These are phyloP conservation scores for Halophytophthora polymorphica DNA, from an alignment of 352 stramenopile genomes.

Conservation along the genomic window DNA sequence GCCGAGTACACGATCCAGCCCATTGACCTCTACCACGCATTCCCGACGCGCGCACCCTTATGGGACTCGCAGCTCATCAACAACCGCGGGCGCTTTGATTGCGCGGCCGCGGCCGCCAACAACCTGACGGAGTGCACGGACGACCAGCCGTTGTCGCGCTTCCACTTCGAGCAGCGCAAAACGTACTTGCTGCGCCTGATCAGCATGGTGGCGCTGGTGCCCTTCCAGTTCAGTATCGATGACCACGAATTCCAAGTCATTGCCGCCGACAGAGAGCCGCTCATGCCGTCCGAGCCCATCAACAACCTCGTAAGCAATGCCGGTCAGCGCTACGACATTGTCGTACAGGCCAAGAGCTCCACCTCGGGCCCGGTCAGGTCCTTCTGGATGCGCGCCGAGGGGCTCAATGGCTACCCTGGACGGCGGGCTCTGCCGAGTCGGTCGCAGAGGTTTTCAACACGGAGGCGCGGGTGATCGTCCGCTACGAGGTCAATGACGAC, in stretches of 20 bases:
- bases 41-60: conserved; percentile 2
- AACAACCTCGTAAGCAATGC: conserved; percentile 29
- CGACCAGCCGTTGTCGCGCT: conserved; percentile 15
- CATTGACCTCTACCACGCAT: conserved; percentile 24
- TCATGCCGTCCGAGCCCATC: conserved; percentile 17
- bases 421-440: conserved; percentile 5
- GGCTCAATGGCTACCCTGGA: conserved; percentile 17
- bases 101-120: conserved; percentile 12
- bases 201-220: conserved; percentile 24
- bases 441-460: conserved; percentile 18
- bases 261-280: conserved; percentile 18
- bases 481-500: conserved; percentile 8
- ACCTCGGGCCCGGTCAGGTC: conserved; percentile 4
- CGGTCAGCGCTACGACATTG: conserved; percentile 29
- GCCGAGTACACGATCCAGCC: conserved; percentile 24
- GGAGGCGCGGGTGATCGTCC: conserved; percentile 21
- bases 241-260: conserved; percentile 32
- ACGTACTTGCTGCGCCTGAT: conserved; percentile 30
- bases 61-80: conserved; percentile 32
- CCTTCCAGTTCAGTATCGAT: conserved; percentile 35
- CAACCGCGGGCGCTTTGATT: conserved; percentile 32
- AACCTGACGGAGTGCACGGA: conserved; percentile 10
- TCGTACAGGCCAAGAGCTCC: conserved; percentile 22
- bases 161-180: conserved; percentile 16
- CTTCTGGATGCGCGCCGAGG: conserved; percentile 32